These are phyloP conservation scores for Monilinia fructigena DNA, from an alignment of 2,329 filamentous ascomycete genomes.

Conservation along the genomic window DNA sequence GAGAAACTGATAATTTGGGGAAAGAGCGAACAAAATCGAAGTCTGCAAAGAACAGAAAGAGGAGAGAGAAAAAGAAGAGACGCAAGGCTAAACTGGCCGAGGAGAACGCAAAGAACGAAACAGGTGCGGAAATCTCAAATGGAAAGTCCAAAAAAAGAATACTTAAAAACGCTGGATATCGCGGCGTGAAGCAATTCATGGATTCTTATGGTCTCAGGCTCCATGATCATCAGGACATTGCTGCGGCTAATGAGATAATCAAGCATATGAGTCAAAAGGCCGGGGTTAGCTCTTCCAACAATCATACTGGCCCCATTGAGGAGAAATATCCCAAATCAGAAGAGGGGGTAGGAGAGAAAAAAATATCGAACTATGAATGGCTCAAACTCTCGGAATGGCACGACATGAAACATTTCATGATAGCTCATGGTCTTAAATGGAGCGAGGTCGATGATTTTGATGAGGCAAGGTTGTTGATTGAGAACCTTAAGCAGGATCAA, in stretches of 20 bases:
- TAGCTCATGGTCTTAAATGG: not conserved
- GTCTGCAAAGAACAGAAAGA: not conserved
- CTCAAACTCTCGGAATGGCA: not conserved
- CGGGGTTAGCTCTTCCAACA: not conserved
- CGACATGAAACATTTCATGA: constrained; percentile 13
- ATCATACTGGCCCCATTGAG: not conserved
- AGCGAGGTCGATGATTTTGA: not conserved
- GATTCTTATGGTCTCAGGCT: not conserved
- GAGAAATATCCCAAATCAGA: not conserved
- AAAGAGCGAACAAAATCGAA: not conserved
- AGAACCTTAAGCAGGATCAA: constrained; percentile 4
- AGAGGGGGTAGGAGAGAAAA: not conserved
- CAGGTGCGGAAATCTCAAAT: not conserved
- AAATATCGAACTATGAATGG: not conserved
- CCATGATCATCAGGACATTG: not conserved
- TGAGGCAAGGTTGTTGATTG: constrained; percentile 10
- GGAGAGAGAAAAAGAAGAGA: constrained; percentile 7
- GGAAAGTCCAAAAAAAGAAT: not conserved
- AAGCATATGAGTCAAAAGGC: not conserved
- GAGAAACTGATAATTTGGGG: not conserved
- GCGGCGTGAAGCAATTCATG: constrained; percentile 1
- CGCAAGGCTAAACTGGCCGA: constrained; percentile 1
- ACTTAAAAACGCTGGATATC: not conserved
- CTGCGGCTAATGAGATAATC: not conserved
- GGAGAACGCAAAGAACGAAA: not conserved